Evolutionary conservation across 345 rosid genomes (phyloP).

Genomic region (Hibiscus tridactylites): DNA sequence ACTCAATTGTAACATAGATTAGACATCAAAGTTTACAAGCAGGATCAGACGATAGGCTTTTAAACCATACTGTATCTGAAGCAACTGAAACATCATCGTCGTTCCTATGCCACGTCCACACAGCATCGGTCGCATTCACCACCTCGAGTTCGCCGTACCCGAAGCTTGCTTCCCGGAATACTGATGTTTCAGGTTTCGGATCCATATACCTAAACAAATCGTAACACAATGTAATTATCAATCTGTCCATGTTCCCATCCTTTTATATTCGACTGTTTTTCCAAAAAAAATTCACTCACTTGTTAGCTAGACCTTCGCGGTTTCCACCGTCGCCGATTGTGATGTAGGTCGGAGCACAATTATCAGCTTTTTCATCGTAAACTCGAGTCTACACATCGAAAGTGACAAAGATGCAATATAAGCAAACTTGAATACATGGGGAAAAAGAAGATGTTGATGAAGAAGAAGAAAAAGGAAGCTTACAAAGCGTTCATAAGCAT

Average conservation of each 20-base stretch:
- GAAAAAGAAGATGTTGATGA: neutral
- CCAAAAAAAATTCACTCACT: neutral
- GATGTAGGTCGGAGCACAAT: slow-evolving; percentile 51
- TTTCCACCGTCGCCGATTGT: slow-evolving; percentile 95
- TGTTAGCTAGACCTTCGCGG: slow-evolving; percentile 69
- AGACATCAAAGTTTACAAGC: slow-evolving; percentile 26
- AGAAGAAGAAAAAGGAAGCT: slow-evolving; percentile 9
- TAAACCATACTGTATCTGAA: slow-evolving; percentile 51
- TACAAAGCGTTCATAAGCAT: slow-evolving; percentile 88
- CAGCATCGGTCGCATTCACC: slow-evolving; percentile 57
- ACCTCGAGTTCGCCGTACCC: slow-evolving; percentile 73
- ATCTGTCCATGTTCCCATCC: neutral
- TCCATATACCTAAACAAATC: slow-evolving; percentile 28
- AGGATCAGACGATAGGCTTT: slow-evolving; percentile 33
- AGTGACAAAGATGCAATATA: neutral
- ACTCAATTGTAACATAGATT: neutral
- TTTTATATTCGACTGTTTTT: neutral
- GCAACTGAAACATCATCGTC: slow-evolving; percentile 30
- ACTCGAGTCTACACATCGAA: neutral
- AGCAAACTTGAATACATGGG: neutral
- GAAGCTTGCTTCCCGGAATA: slow-evolving; percentile 68
- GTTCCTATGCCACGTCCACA: slow-evolving; percentile 73
- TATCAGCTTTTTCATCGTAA: neutral
- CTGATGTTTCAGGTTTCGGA: slow-evolving; percentile 42
- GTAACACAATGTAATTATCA: neutral